Base-by-base conservation (phyloP, 352 stramenopile species). In the Phytopythium delawarense region DNA sequence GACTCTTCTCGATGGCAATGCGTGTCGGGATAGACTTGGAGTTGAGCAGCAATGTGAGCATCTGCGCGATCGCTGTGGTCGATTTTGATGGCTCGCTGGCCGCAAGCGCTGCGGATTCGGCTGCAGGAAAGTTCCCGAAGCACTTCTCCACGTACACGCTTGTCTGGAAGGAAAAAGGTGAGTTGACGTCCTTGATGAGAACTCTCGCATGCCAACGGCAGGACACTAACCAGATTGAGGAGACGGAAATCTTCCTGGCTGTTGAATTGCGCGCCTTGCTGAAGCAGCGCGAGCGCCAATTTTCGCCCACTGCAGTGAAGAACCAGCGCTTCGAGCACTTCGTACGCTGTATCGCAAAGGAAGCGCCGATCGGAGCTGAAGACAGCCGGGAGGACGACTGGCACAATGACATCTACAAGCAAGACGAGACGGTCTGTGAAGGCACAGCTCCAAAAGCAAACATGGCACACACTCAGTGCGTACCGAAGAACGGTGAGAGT, bases 61-160 rank as follows among this genome's bases (percentile, higher is more conserved):
- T 52, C 11, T 68, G 62, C 9, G 76, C 58, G 15, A 83, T 63
- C 18, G 66, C 12, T n/a, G 28, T n/a, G 7, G 67, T 54, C 9
- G 37, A 32, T 20, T 48, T 59, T 7, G 62, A 67, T 2, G 60
- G 64, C 8, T 57, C 63, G 1, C 53, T 69, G 6, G 62, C 35
- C 4, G 71, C 40, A 11, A 88, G 69, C 37, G 72, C 59, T 2
- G 65, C 39, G 53, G 77, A 62, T 9, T 76, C 71, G 0, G 56
- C 30, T 0, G 70, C 65, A 39, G 67, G 75, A 62, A 82, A 67
- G n/a, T 68, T 75, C 11, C n/a, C 25, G 44, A 87, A 60, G n/a
- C 76, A 84, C 56, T 87, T 88, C 40, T 87, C 79, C 2, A 85
- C 70, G 49, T 88, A 88, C 50, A 87, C 57, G 21, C 70, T 80